phyloP scores from a whole-genome alignment of 768 basidiomycete genomes.

The Mycena alexandri region DNA sequence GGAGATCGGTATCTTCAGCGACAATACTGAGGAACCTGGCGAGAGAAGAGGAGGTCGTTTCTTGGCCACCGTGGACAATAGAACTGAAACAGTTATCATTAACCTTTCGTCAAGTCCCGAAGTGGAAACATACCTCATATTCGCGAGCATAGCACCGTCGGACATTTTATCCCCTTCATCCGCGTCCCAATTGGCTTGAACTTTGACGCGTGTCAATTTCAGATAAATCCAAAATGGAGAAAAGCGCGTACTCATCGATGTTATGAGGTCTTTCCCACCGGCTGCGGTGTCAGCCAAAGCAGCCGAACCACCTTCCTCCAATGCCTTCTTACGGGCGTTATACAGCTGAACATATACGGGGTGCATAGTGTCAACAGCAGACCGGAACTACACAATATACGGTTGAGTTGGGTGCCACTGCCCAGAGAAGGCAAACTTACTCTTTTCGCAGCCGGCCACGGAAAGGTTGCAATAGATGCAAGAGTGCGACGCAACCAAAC shows the following conservation, averaged over 20 bases:
- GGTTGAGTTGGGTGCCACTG: neutral
- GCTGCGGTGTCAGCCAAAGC: slow-evolving; percentile 38
- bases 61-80: slow-evolving; percentile 50
- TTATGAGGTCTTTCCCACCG: slow-evolving; percentile 42
- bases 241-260: slow-evolving; percentile 32
- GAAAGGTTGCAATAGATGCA: slow-evolving; percentile 35
- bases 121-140: slow-evolving; percentile 43
- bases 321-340: slow-evolving; percentile 32
- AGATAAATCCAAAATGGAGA: neutral
- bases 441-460: slow-evolving; percentile 40
- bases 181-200: slow-evolving; percentile 47
- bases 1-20: slow-evolving; percentile 44
- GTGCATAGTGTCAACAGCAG: slow-evolving; percentile 40
- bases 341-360: slow-evolving; percentile 39
- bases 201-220: slow-evolving; percentile 31
- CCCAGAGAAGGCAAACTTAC: slow-evolving; percentile 20
- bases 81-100: slow-evolving; percentile 37
- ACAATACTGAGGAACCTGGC: slow-evolving; percentile 45
- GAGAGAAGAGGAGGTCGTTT: slow-evolving; percentile 50
- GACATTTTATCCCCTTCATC: slow-evolving; percentile 44
- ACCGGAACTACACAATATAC: slow-evolving; percentile 38
- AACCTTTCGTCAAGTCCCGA: neutral
- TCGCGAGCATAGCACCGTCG: slow-evolving; percentile 46
- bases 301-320: slow-evolving; percentile 38
- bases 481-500: slow-evolving; percentile 42